phyloP scores from a whole-genome alignment of 2,329 filamentous ascomycete genomes.

The Falciphora oryzae region DNA sequence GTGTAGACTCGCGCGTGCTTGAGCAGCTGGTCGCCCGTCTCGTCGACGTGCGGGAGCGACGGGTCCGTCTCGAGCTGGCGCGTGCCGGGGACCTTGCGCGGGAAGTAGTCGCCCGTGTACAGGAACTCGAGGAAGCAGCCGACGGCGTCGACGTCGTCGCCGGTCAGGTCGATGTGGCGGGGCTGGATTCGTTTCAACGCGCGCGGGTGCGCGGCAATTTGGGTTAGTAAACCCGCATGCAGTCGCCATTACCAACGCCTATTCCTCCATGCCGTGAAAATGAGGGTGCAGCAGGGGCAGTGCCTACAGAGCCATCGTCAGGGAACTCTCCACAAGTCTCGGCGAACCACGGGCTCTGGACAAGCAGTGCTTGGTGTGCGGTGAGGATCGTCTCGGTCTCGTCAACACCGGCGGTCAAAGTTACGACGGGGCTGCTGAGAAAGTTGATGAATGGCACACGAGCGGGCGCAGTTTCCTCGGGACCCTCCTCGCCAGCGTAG shows the following conservation, averaged over 20 bases:
- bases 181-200: slow-evolving; percentile 30
- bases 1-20: slow-evolving; percentile 89
- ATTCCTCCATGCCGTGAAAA: no score
- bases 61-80: slow-evolving; percentile 66
- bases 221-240: no score
- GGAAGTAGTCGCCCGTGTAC: slow-evolving; percentile 85
- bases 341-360: slow-evolving; percentile 68
- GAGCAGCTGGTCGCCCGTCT: slow-evolving; percentile 75
- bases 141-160: slow-evolving; percentile 66
- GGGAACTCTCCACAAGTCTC: slow-evolving; percentile 56
- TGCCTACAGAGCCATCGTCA: slow-evolving; percentile 52
- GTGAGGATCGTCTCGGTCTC: slow-evolving; percentile 55
- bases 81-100: slow-evolving; percentile 56
- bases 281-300: no score
- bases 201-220: no score
- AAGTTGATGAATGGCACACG: slow-evolving; percentile 50
- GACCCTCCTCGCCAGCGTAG: slow-evolving; percentile 30
- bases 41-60: slow-evolving; percentile 59
- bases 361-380: slow-evolving; percentile 73
- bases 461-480: slow-evolving; percentile 26
- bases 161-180: slow-evolving; percentile 61
- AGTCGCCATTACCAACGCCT: no score
- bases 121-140: slow-evolving; percentile 78
- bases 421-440: slow-evolving; percentile 63
- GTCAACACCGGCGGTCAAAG: slow-evolving; percentile 53